Base-by-base conservation (phyloP, 805 yeast genomes). In the Jamesozyma rosinii region DNA sequence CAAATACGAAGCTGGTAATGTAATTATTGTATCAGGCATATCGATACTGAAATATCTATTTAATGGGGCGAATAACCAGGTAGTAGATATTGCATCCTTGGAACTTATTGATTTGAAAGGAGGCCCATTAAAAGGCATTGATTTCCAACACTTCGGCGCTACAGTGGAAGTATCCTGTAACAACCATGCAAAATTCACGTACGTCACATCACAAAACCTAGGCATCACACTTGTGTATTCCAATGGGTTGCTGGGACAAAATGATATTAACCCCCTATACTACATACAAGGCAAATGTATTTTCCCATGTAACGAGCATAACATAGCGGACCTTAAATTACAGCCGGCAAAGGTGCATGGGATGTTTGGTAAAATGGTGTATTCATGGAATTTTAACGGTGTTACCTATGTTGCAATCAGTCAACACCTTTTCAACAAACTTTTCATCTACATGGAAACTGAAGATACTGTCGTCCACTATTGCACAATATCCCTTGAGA, bases 81-180 rank as follows among this genome's bases (percentile, higher is more conserved):
- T n/a, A n/a, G n/a, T n/a, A n/a, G n/a, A n/a, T n/a, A n/a, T n/a
- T n/a, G n/a, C n/a, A n/a, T n/a, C n/a, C n/a, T n/a, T n/a, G n/a
- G n/a, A n/a, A n/a, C n/a, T n/a, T n/a, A n/a, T n/a, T n/a, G n/a
- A n/a, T n/a, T n/a, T n/a, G n/a, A n/a, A n/a, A n/a, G n/a, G n/a
- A n/a, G n/a, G n/a, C n/a, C n/a, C n/a, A n/a, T n/a, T n/a, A n/a
- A n/a, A n/a, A n/a, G n/a, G n/a, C n/a, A n/a, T n/a, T n/a, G n/a
- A n/a, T n/a, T n/a, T n/a, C 40, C 49, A 8, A 50, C 55, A 18
- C 75, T 73, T 50, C 15, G 84, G 84, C 0, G 52, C 64, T 0
- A 49, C 61, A 1, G 46, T 75, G 35, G 58, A 61, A 0, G 49
- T 5, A 31, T 14, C 15, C 13, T 5, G 6, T 14, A 31, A 31